These are phyloP conservation scores for Saturnispora dispora DNA, from an alignment of 805 yeast species.

Conservation along the genomic window DNA sequence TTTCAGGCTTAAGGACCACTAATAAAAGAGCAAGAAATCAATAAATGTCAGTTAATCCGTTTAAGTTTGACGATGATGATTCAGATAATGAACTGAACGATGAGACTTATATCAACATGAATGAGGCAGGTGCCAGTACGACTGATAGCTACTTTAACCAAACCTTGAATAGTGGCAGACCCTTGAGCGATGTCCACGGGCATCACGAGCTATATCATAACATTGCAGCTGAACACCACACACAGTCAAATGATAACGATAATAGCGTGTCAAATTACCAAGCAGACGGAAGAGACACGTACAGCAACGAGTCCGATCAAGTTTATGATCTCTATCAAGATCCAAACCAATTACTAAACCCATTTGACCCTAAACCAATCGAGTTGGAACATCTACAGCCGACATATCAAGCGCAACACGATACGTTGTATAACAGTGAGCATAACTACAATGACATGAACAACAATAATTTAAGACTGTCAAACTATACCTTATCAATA, in stretches of 20 bases:
- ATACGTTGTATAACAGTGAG: not conserved
- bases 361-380: not conserved
- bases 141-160: not conserved
- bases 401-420: not conserved
- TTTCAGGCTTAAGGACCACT: not conserved
- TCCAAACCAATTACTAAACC: not conserved
- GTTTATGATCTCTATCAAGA: constrained; percentile 1
- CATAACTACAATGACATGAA: not conserved
- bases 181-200: not conserved
- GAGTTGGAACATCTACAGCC: not conserved
- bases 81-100: not conserved
- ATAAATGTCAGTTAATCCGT: constrained; percentile 4
- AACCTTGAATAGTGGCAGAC: not conserved
- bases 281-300: not conserved
- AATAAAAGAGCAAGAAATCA: not conserved
- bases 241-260: not conserved
- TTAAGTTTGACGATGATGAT: constrained; percentile 3
- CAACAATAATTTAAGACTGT: not conserved
- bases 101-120: not conserved
- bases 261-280: not conserved
- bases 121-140: not conserved
- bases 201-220: not conserved
- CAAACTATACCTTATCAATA: not conserved
- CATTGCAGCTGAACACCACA: not conserved
- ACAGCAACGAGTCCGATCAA: not conserved